phyloP scores from a whole-genome alignment of 768 basidiomycete species.

The Phylloporus rhodoxanthus region DNA sequence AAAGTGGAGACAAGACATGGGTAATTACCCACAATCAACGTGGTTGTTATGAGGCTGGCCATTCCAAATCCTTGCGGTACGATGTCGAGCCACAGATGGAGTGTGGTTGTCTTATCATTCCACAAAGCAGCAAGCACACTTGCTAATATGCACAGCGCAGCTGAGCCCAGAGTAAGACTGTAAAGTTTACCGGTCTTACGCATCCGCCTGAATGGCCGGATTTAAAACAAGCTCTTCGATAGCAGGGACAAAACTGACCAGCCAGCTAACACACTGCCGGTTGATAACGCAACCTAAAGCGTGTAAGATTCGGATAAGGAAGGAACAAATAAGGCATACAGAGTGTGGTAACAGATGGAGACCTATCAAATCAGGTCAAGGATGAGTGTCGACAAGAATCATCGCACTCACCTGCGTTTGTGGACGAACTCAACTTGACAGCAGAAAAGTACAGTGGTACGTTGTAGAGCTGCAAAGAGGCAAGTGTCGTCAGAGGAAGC shows the following conservation, averaged over 20 bases:
- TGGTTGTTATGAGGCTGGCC: constrained; percentile 80
- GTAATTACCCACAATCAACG: constrained; percentile 60
- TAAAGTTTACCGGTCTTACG: constrained; percentile 83
- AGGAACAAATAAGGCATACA: constrained; percentile 37
- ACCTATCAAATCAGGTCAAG: constrained; percentile 39
- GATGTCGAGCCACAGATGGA: constrained; percentile 73
- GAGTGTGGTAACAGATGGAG: constrained; percentile 88
- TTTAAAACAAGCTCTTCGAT: constrained; percentile 4
- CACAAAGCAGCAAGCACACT: constrained; percentile 59
- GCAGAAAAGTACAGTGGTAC: constrained; percentile 86
- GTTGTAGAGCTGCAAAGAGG: constrained; percentile 62
- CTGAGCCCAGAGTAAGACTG: constrained; percentile 61
- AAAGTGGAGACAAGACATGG: neutral
- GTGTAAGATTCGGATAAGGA: constrained; percentile 12
- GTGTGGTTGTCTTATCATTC: constrained; percentile 52
- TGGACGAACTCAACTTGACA: constrained; percentile 62
- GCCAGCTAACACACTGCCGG: constrained; percentile 83
- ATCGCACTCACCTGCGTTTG: constrained; percentile 55
- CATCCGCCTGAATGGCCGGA: constrained; percentile 58
- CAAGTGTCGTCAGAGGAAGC: constrained; percentile 1
- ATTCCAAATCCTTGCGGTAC: constrained; percentile 80
- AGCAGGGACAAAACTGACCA: constrained; percentile 44
- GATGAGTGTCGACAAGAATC: neutral
- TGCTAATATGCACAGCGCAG: constrained; percentile 54
- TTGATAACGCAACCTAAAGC: constrained; percentile 66